Evolutionary conservation across 1,139 yeast species (phyloP).

Genomic region (Hyphopichia khmerensis): DNA sequence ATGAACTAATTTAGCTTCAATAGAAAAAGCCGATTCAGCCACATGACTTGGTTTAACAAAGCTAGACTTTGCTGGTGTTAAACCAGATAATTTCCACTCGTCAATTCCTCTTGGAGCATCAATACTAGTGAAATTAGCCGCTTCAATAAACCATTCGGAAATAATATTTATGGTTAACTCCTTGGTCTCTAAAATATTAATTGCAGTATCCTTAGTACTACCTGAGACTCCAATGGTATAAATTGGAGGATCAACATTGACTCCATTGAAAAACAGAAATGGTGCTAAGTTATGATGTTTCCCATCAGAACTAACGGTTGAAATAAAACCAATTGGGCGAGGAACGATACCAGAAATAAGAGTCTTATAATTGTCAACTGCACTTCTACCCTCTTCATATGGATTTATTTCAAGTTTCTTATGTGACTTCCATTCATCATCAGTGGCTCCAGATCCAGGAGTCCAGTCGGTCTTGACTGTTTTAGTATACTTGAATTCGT

Average conservation of each 20-base stretch:
- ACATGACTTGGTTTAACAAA: constrained; percentile 56
- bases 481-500: constrained; percentile 15
- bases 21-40: constrained; percentile 59
- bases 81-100: constrained; percentile 58
- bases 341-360: constrained; percentile 53
- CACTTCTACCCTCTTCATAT: constrained; percentile 37
- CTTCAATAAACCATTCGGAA: constrained; percentile 65
- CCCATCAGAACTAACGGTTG: constrained; percentile 47
- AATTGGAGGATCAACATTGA: constrained; percentile 57
- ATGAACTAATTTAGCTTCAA: constrained; percentile 52
- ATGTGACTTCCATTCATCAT: constrained; percentile 41
- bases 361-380: constrained; percentile 49
- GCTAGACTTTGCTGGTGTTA: constrained; percentile 46
- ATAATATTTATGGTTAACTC: constrained; percentile 61
- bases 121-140: constrained; percentile 53
- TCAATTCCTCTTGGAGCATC: constrained; percentile 49
- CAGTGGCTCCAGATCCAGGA: constrained; percentile 50
- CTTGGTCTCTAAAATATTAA: constrained; percentile 48
- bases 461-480: constrained; percentile 40
- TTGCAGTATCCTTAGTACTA: constrained; percentile 49
- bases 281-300: constrained; percentile 52
- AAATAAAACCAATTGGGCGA: constrained; percentile 59
- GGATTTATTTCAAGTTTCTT: constrained; percentile 53
- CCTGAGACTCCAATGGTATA: constrained; percentile 51
- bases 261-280: constrained; percentile 53